Evolutionary conservation across 2,329 filamentous ascomycete species (phyloP), one percentile per base, ranked within the genome.

Genomic region (Epichloe elymi): DNA sequence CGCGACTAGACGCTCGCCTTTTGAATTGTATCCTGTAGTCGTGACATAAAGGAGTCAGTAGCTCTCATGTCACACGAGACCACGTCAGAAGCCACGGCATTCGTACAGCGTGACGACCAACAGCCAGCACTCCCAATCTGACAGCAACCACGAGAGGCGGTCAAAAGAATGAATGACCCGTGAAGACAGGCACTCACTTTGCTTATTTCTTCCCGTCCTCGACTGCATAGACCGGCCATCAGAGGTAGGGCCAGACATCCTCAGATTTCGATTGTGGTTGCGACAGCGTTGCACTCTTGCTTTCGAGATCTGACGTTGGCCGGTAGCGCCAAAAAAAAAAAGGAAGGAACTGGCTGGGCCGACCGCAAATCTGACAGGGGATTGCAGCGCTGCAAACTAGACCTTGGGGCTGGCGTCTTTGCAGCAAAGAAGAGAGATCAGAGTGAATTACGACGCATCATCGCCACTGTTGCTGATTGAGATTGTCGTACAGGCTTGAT

Each of bases 1-100:
- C 54, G 93, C 91, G 60, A 98, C 93, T 55, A 97, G 83, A 58
- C 93, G 85, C 71, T 97, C 91, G 72, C 91, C 91, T 67, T 88
- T 86, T 54, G 86, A 73, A 63, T 88, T 90, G 72, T 97, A 98
- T 64, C 90, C 93, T 97, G 70, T 51, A 61, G 52, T 59, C 47
- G 26, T 50, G 50, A n/a, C 17, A 30, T 48, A 54, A 52, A 56
- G 59, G 49, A 60, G 58, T 59, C 44, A 51, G 48, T 37, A 36
- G 39, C 42, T 36, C 49, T 49, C 36, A 42, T 51, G 44, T 33
- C 39, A 26, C 44, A 50, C 50, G 42, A 38, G 46, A 40, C 48
- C 37, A 30, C 33, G 37, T 40, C 30, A 26, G 38, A 53, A 41
- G 43, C 33, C 33, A 50, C 38, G 12, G 42, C 38, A 43, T 19